phyloP scores from a whole-genome alignment of 2,329 filamentous ascomycete species.

The Tetracladium maxilliforme region DNA sequence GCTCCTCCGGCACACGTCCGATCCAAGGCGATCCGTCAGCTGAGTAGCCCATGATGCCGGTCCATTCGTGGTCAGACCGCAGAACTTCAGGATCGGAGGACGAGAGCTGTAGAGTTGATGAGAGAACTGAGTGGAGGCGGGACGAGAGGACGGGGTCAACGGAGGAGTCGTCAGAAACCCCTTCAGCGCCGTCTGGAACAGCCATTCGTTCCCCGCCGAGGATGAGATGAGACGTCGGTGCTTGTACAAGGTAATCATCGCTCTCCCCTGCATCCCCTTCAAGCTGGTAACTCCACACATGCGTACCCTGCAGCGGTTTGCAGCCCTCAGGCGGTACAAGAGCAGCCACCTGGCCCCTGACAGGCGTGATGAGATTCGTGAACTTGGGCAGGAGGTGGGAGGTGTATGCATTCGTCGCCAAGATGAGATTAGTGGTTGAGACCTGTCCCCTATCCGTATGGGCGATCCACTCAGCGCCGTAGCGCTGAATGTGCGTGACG shows the following conservation, averaged over 20 bases:
- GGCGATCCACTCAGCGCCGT: constrained; percentile 35
- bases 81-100: constrained; percentile 18
- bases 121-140: constrained; percentile 5
- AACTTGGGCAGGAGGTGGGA: constrained; percentile 59
- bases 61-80: constrained; percentile 42
- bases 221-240: constrained; percentile 33
- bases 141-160: constrained; percentile 39
- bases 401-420: constrained; percentile 77
- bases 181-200: constrained; percentile 31
- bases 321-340: constrained; percentile 48
- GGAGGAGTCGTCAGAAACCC: constrained; percentile 41
- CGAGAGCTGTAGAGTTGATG: constrained; percentile 4
- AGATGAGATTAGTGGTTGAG: constrained; percentile 45
- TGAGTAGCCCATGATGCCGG: constrained; percentile 67
- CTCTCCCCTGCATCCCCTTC: no score
- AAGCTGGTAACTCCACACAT: no score
- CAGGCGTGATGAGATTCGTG: constrained; percentile 59
- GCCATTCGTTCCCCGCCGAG: constrained; percentile 4
- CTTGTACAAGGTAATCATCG: constrained; percentile 63
- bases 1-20: constrained; percentile 40
- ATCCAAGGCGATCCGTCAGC: constrained; percentile 58
- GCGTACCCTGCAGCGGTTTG: no score
- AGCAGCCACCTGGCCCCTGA: constrained; percentile 58
- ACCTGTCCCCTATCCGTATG: constrained; percentile 58
- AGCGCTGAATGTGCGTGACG: constrained; percentile 31